phyloP scores from a whole-genome alignment of 1,284 basidiomycete species.

The Kalmanozyma brasiliensis region DNA sequence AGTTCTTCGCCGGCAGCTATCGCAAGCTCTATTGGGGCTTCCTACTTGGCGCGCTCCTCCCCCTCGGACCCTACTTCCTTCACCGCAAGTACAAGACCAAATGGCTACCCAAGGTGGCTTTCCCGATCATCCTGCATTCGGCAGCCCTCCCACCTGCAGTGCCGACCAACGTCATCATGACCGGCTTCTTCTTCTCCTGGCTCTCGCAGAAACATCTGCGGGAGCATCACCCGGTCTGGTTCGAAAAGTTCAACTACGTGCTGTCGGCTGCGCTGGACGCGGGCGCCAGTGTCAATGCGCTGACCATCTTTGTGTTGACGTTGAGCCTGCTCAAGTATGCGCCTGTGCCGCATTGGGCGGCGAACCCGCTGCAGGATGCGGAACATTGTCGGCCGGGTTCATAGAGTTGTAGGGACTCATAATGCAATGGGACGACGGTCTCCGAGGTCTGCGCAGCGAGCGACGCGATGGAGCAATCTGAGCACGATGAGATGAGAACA shows the following conservation, averaged over 20 bases:
- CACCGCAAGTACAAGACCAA: constrained; percentile 68
- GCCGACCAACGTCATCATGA: constrained; percentile 71
- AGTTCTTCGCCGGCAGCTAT: constrained; percentile 71
- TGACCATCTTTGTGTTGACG: constrained; percentile 69
- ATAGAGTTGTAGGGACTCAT: constrained; percentile 3
- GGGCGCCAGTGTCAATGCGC: constrained; percentile 69
- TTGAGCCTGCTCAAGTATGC: constrained; percentile 59
- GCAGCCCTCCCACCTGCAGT: constrained; percentile 66
- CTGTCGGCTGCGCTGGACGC: constrained; percentile 71
- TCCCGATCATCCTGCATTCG: constrained; percentile 71
- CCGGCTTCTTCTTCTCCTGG: constrained; percentile 69
- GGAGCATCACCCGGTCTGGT: constrained; percentile 63
- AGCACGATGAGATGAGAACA: not conserved
- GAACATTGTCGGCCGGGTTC: constrained; percentile 38
- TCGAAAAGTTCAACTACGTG: constrained; percentile 64
- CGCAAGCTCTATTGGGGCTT: constrained; percentile 69
- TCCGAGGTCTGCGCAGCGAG: not conserved
- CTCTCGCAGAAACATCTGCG: constrained; percentile 68
- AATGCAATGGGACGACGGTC: constrained; percentile 4
- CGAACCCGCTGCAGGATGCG: constrained; percentile 45
- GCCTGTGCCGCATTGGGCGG: constrained; percentile 52
- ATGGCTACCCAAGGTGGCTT: constrained; percentile 67
- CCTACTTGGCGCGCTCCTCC: constrained; percentile 69
- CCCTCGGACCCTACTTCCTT: constrained; percentile 69
- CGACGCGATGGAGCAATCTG: no score